These are phyloP conservation scores for Takakia lepidozioides DNA, from an alignment of 225 moss, liverwort and hornwort species.

Conservation along the genomic window DNA sequence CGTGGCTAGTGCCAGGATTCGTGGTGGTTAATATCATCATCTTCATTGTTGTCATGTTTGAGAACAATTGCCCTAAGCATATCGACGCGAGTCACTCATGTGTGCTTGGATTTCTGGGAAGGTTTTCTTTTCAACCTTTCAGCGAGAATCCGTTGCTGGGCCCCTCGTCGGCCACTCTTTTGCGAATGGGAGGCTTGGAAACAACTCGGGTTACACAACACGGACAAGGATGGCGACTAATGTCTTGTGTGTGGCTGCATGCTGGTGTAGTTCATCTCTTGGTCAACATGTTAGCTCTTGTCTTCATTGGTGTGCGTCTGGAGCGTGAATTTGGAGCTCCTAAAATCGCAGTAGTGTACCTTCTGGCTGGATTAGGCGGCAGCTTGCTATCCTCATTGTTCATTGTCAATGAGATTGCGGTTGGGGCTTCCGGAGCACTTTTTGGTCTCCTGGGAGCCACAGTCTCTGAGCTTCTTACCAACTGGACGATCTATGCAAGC, in stretches of 20 bases:
- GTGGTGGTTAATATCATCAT: too few relatives aligned
- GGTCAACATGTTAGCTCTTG: slow-evolving; percentile 26
- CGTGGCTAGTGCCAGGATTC: too few relatives aligned
- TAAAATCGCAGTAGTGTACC: slow-evolving; percentile 25
- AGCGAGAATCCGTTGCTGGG: slow-evolving; percentile 42
- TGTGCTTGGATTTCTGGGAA: slow-evolving; percentile 21
- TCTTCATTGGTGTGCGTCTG: slow-evolving; percentile 42
- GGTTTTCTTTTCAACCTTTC: slow-evolving; percentile 41
- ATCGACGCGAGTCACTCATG: slow-evolving; percentile 4
- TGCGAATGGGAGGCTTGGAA: slow-evolving; percentile 36
- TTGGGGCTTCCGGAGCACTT: slow-evolving; percentile 39
- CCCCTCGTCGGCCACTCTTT: slow-evolving; percentile 28
- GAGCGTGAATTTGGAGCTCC: slow-evolving; percentile 42
- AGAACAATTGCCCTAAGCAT: slow-evolving; percentile 35
- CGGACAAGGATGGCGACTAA: slow-evolving; percentile 39
- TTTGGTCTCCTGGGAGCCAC: slow-evolving; percentile 50
- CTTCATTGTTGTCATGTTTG: background rate
- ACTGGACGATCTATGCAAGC: slow-evolving; percentile 18
- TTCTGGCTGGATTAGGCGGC: slow-evolving; percentile 35
- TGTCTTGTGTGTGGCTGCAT: slow-evolving; percentile 38
- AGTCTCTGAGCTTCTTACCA: slow-evolving; percentile 19
- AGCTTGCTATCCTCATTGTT: slow-evolving; percentile 37
- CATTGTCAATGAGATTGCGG: slow-evolving; percentile 29
- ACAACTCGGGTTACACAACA: slow-evolving; percentile 31
- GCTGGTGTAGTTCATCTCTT: slow-evolving; percentile 36